Evolutionary conservation across 2,329 filamentous ascomycete species (phyloP), one percentile per base, ranked within the genome.

Genomic region (Phialemoniopsis sp.): DNA sequence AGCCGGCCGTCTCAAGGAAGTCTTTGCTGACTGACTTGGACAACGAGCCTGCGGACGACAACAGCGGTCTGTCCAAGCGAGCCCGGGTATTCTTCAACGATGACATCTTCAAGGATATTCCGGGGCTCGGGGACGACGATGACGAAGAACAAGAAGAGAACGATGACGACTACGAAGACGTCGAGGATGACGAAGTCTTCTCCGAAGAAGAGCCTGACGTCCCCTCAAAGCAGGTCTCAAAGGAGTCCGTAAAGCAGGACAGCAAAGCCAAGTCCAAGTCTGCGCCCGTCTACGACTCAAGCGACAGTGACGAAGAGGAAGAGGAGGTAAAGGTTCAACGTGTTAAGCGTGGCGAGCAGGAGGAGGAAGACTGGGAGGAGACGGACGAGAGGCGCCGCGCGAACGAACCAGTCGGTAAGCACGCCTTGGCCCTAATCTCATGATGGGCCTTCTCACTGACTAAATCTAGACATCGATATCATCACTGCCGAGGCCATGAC

Each of bases 401-500:
- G 40, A 78, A 86, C 51, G 83, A 82, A 41, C 78, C 73, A 52
- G 66, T 74, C 31, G 74, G 79, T 81, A 68, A 58, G 68, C 13
- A 33, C 10, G 3, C 2, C 18, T 14, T 32, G 13, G 29, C 8
- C n/a, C 5, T 16, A 18, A 35, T 26, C 21, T 32, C 12, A 15
- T 13, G 14, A 16, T 18, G 13, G 13, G 29, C 5, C 28, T 17
- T 13, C 19, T 14, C 29, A 51, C 52, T 48, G 40, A 48, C 43
- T 39, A 18, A 19, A 39, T 29, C 59, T 63, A 75, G 90, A 96
- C 58, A 95, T 98, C 64, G 89, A 97, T 60, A 97, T 98, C 55
- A 95, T 97, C 56, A 98, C 93, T n/a, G 93, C 89, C 5, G 93
- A 98, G 70, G 93, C 94, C 47, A 98, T 98, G 93, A 94, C 91